phyloP scores from a whole-genome alignment of 2,329 filamentous ascomycete genomes.

The Spiromastix sp. region DNA sequence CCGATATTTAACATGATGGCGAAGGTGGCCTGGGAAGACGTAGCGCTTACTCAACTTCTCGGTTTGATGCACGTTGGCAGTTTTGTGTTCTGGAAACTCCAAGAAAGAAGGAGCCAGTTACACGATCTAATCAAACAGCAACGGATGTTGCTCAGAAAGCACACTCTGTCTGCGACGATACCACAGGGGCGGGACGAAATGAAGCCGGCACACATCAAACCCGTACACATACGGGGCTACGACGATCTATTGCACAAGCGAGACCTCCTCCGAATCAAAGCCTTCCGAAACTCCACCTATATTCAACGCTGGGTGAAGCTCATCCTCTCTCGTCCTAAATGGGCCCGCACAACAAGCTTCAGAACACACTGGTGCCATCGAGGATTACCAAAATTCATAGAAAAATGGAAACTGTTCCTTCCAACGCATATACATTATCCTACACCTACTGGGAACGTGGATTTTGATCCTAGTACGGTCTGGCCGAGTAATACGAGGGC shows the following conservation, averaged over 20 bases:
- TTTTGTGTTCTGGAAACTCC: too few species aligned
- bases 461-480: slow-evolving; percentile 21
- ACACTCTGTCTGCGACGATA: too few species aligned
- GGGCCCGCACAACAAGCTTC: slow-evolving; percentile 10
- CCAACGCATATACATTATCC: slow-evolving; percentile 27
- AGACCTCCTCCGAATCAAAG: slow-evolving; percentile 3
- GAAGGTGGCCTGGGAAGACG: too few species aligned
- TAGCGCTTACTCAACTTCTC: too few species aligned
- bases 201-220: too few species aligned
- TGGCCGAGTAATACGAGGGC: slow-evolving; percentile 10
- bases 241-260: too few species aligned
- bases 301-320: slow-evolving; percentile 12
- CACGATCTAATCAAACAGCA: too few species aligned
- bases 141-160: too few species aligned
- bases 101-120: too few species aligned
- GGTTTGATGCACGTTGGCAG: too few species aligned
- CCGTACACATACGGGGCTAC: too few species aligned
- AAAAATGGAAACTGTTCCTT: slow-evolving; percentile 40
- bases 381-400: slow-evolving; percentile 34
- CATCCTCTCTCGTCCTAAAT: slow-evolving; percentile 8
- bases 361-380: slow-evolving; percentile 26
- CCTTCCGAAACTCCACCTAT: slow-evolving; percentile 2
- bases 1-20: slow-evolving; percentile 48
- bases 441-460: slow-evolving; percentile 30
- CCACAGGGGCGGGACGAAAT: too few species aligned